These are phyloP conservation scores for Penicillium sp. DNA, from an alignment of 2,329 filamentous ascomycete species.

Conservation along the genomic window DNA sequence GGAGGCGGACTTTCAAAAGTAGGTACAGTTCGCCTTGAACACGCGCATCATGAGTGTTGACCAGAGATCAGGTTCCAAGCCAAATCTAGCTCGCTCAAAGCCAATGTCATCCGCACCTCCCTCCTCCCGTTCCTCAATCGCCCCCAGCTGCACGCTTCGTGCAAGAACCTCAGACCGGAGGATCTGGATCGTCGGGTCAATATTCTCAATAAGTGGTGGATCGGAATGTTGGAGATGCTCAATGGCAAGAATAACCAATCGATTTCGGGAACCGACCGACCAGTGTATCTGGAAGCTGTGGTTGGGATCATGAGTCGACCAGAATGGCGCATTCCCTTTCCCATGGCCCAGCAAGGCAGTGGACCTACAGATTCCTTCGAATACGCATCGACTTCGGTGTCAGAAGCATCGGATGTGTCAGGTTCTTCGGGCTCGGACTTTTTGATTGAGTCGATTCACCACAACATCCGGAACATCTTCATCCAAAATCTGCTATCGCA, in stretches of 20 bases:
- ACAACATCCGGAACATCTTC: constrained; percentile 86
- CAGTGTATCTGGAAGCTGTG: constrained; percentile 72
- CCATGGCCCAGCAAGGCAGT: constrained; percentile 53
- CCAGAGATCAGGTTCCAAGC: constrained; percentile 58
- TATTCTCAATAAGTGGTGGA: constrained; percentile 91
- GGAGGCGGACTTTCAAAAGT: constrained; percentile 66
- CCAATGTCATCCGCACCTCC: constrained; percentile 66
- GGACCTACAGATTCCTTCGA: constrained; percentile 32
- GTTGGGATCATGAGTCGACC: constrained; percentile 80
- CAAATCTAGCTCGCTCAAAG: constrained; percentile 70
- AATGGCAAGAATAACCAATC: constrained; percentile 71
- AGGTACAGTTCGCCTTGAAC: constrained; percentile 21
- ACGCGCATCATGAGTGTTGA: constrained; percentile 11
- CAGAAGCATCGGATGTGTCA: constrained; percentile 58
- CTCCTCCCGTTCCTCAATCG: constrained; percentile 74
- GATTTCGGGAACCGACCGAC: constrained; percentile 78
- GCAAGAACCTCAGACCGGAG: constrained; percentile 64
- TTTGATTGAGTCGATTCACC: constrained; percentile 70
- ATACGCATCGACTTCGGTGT: constrained; percentile 44
- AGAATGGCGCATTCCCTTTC: constrained; percentile 75
- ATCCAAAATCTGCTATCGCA: constrained; percentile 76
- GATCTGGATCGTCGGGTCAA: constrained; percentile 75
- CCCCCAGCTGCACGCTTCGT: constrained; percentile 65
- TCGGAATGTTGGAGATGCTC: constrained; percentile 72
- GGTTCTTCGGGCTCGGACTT: constrained; percentile 59